Percentiles rank a stretch among this genome's conserved stretches.
Evolutionary conservation across 805 yeast genomes (phyloP).

Genomic region (Spathaspora girioi): DNA sequence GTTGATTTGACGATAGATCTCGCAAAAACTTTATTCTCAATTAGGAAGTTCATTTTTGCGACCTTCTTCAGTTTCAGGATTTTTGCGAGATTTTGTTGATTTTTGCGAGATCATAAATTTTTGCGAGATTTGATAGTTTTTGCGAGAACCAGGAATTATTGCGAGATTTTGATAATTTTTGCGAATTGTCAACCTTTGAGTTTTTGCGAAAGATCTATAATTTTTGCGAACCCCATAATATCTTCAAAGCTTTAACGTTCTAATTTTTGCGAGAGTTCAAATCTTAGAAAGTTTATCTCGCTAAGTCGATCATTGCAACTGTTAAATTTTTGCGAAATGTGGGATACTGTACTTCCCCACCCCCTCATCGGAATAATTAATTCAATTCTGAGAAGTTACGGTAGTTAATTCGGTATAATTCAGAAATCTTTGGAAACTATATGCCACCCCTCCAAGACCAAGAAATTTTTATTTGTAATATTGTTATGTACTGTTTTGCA

Average conservation of each 20-base stretch:
- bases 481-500: background rate
- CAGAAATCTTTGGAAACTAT: background rate
- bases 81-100: background rate
- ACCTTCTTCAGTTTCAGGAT: background rate
- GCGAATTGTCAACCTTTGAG: background rate
- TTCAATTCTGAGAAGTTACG: background rate
- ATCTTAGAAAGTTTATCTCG: too few relatives aligned
- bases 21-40: background rate
- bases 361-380: background rate
- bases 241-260: background rate
- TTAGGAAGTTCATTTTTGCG: background rate
- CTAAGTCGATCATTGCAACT: too few relatives aligned
- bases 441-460: background rate
- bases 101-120: background rate
- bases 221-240: background rate
- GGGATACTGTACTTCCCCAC: background rate
- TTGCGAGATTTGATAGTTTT: background rate
- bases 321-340: too few relatives aligned
- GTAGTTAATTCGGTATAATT: background rate
- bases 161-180: background rate
- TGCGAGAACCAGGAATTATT: background rate
- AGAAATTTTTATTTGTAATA: background rate
- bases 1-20: too few relatives aligned
- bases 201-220: background rate
- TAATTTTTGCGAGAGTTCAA: background rate